Percentiles rank a stretch among this genome's conserved stretches.
phyloP scores from a whole-genome alignment of 495 filamentous ascomycete species.

The Daldinia concentrica region DNA sequence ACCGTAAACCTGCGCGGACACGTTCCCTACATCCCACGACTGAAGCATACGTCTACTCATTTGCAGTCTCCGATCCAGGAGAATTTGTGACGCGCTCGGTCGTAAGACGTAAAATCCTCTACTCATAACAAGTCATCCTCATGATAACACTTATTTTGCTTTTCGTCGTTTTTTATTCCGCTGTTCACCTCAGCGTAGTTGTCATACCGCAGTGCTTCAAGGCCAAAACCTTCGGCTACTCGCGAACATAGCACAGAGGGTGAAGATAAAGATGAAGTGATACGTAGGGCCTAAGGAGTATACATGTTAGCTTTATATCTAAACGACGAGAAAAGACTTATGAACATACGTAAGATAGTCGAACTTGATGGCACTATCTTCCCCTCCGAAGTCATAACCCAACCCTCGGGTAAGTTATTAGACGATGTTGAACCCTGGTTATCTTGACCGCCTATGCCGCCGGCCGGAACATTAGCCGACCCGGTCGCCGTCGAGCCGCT shows the following conservation, averaged over 20 bases:
- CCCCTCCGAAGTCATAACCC: conserved; percentile 76
- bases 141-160: neutral
- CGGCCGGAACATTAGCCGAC: conserved; percentile 61
- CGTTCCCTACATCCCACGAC: neutral
- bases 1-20: neutral
- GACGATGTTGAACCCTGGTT: conserved; percentile 33
- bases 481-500: conserved; percentile 50
- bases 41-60: neutral
- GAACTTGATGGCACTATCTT: conserved; percentile 70
- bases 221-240: conserved; percentile 37
- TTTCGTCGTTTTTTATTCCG: neutral
- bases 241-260: conserved; percentile 34
- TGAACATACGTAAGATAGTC: conserved; percentile 58
- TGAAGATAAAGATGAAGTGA: conserved; percentile 20
- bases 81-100: neutral
- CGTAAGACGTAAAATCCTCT: neutral
- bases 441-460: conserved; percentile 68
- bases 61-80: neutral
- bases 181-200: neutral
- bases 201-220: conserved; percentile 22
- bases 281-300: conserved; percentile 31
- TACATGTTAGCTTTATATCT: conserved; percentile 18
- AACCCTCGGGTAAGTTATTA: conserved; percentile 60
- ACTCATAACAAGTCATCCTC: neutral
- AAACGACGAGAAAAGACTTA: neutral